A percentile compares a stretch with the other conserved stretches of the same genome.
phyloP scores from a whole-genome alignment of 805 yeast species.

The Candida sonorensis region DNA sequence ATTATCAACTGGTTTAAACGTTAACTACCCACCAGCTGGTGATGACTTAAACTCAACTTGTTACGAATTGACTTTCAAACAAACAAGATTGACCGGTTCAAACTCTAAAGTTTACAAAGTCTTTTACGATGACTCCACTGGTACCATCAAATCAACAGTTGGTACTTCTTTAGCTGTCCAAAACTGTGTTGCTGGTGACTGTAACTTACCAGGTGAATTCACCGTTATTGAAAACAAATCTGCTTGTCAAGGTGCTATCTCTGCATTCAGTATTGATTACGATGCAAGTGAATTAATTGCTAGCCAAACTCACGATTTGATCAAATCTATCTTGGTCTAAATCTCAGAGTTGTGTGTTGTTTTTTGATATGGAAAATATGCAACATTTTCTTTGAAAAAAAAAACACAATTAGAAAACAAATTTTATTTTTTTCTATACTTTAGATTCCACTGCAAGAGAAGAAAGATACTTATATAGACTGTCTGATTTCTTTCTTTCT shows the following conservation, averaged over 20 bases:
- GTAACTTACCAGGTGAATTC: constrained; percentile 37
- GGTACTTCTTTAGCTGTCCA: constrained; percentile 16
- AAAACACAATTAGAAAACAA: too few species aligned
- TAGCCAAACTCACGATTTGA: background rate
- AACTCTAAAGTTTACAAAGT: constrained; percentile 28
- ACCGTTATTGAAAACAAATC: constrained; percentile 22
- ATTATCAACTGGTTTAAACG: constrained; percentile 38
- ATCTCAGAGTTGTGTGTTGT: too few species aligned
- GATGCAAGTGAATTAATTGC: constrained; percentile 24
- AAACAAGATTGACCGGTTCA: constrained; percentile 40
- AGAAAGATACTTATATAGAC: too few species aligned
- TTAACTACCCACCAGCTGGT: constrained; percentile 42
- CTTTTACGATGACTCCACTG: constrained; percentile 34
- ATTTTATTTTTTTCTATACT: too few species aligned
- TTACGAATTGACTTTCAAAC: constrained; percentile 34
- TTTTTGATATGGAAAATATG: too few species aligned
- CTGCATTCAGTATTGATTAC: constrained; percentile 42
- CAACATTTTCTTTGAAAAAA: too few species aligned
- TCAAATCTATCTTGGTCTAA: constrained; percentile 1
- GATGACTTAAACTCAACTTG: constrained; percentile 32
- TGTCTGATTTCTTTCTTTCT: too few species aligned
- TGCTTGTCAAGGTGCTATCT: constrained; percentile 36
- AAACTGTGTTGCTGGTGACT: constrained; percentile 35
- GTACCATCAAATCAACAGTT: constrained; percentile 17
- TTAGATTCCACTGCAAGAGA: too few species aligned